Evolutionary conservation across 139 green algal species (phyloP), one percentile per base, ranked within the genome.

Genomic region (Picochlorum sp.): DNA sequence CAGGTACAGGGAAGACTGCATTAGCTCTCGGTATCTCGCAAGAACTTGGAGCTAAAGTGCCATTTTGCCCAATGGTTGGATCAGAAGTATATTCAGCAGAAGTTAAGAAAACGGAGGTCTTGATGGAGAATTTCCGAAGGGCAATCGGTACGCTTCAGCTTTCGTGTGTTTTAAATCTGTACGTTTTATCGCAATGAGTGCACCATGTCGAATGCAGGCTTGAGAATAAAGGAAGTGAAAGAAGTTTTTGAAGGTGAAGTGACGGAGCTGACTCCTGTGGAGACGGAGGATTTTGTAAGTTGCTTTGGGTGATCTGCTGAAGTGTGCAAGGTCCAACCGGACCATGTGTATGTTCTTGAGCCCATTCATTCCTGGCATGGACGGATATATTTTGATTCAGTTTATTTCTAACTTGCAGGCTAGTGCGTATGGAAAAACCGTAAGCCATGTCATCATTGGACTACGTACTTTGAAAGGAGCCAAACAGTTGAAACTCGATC

Each of bases 221-320:
- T 99, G 64, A 81, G 93, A 28, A 97, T 99, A 68, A 96, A 96
- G 65, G 93, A 99, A 74, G 96, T 92, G 58, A 99, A 99, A 70
- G 93, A 99, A 77, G 93, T 99, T 43, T 99, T 98, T 63, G 93
- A 99, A 73, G 93, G 93, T 0, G 92, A 98, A 75, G 90, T 98
- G 10, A 95, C 83, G 6, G 93, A 99, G 75, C 65, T 99, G 26
- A 93, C 85, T 5, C 90, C 92, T 16, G 92, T 97, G 61, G 93
- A 95, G 67, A 92, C 83, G 25, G 73, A 82, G 37, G 74, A 73
- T 50, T 66, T 67, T 33, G 63, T 56, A 31, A 36, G 55, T 59
- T 63, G 10, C 18, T 59, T 3, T 43, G 7, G 25, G 0, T 59
- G 20, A 49, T 14, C 22, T 2, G 13, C 7, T 0, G 20, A 3